A percentile compares a stretch with the other conserved stretches of the same genome.
Evolutionary conservation across 306 rosid genomes (phyloP).

Genomic region (Oxytropis ochrocephala): DNA sequence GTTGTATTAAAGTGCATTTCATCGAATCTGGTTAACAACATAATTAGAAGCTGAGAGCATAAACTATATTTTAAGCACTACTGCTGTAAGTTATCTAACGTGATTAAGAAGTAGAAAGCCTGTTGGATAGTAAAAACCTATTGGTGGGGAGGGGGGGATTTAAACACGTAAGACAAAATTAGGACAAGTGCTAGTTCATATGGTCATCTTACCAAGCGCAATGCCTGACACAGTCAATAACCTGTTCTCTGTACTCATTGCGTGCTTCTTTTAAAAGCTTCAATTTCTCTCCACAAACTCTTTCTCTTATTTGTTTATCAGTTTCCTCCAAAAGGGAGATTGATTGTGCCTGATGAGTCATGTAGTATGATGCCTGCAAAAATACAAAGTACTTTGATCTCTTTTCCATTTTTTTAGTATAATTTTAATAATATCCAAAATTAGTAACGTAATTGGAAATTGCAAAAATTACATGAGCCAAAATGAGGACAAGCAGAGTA

Average conservation of each 20-base stretch:
- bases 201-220: slow-evolving; percentile 33
- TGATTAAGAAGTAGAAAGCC: neutral
- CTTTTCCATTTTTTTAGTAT: slow-evolving; percentile 3
- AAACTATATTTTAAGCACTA: neutral
- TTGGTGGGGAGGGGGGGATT: neutral
- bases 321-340: slow-evolving; percentile 47
- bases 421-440: slow-evolving; percentile 10
- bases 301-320: slow-evolving; percentile 75
- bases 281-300: slow-evolving; percentile 25
- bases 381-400: slow-evolving; percentile 18
- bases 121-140: neutral
- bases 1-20: neutral
- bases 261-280: slow-evolving; percentile 72
- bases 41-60: neutral
- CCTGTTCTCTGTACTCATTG: slow-evolving; percentile 68
- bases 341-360: slow-evolving; percentile 54
- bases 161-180: neutral
- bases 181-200: slow-evolving; percentile 15
- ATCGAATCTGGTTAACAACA: neutral
- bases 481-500: neutral
- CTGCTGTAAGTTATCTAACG: neutral
- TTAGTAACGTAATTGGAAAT: neutral
- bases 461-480: neutral
- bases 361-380: slow-evolving; percentile 74
- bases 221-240: slow-evolving; percentile 36